Evolutionary conservation across 2,329 filamentous ascomycete species (phyloP).

Genomic region (Sporothrix inflata): DNA sequence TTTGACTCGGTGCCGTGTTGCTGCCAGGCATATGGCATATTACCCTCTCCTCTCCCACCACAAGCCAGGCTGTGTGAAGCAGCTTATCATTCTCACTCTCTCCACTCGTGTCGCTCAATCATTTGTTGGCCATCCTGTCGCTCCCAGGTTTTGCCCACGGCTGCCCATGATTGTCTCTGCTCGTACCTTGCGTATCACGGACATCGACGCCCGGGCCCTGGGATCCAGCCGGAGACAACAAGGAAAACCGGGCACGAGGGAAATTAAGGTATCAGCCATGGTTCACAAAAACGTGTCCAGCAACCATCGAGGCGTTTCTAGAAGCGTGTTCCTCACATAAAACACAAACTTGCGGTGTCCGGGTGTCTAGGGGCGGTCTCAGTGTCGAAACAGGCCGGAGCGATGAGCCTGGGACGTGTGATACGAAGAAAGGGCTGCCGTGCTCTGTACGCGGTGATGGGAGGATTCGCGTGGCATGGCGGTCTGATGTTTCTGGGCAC

Average conservation of each 20-base stretch:
- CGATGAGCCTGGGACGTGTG: neutral
- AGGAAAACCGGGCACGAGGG: neutral
- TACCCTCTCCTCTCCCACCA: neutral
- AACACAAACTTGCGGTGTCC: neutral
- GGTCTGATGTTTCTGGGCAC: neutral
- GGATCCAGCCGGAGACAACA: neutral
- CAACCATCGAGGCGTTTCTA: conserved; percentile 1
- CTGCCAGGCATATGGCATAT: no score
- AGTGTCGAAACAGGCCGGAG: neutral
- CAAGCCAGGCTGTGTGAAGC: neutral
- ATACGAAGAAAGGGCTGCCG: neutral
- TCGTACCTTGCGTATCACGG: neutral
- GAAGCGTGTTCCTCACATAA: neutral
- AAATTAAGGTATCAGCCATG: neutral
- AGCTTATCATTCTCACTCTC: neutral
- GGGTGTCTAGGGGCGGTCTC: neutral
- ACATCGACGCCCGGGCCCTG: neutral
- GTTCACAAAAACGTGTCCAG: conserved; percentile 1
- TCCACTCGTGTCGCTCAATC: neutral
- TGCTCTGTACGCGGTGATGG: neutral
- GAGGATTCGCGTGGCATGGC: neutral
- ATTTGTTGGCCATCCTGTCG: neutral
- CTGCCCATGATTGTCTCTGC: neutral
- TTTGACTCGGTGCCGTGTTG: neutral
- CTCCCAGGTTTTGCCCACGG: neutral